A percentile compares a stretch with the other conserved stretches of the same genome.
phyloP scores from a whole-genome alignment of 176 grass and related monocot genomes.

The Oryza nivara region DNA sequence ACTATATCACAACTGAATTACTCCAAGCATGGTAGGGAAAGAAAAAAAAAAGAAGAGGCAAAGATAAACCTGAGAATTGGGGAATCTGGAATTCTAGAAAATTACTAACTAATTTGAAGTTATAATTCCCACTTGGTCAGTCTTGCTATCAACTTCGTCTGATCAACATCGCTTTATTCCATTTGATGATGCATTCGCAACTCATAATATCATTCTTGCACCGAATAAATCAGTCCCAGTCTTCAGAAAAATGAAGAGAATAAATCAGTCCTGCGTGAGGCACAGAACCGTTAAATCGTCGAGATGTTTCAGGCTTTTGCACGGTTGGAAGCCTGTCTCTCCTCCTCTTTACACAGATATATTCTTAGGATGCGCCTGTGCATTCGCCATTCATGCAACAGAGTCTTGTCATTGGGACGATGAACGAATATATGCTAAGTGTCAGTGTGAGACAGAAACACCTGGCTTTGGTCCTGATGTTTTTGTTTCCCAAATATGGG shows the following conservation, averaged over 20 bases:
- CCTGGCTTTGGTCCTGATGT: conserved; percentile 5
- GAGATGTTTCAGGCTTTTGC: conserved; percentile 28
- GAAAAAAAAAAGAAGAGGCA: neutral
- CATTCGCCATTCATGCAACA: conserved; percentile 29
- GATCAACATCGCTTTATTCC: conserved; percentile 14
- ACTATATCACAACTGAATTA: neutral
- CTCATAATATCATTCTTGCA: neutral
- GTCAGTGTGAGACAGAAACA: conserved; percentile 22
- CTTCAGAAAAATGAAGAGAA: conserved; percentile 8
- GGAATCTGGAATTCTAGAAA: neutral
- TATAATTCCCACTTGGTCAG: conserved; percentile 10
- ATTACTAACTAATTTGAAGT: neutral
- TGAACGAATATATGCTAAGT: conserved; percentile 35
- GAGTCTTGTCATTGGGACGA: neutral
- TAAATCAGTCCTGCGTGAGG: neutral
- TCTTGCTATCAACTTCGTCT: conserved; percentile 3
- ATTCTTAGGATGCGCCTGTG: conserved; percentile 13
- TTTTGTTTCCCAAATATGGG: conserved; percentile 36
- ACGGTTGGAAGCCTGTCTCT: conserved; percentile 19
- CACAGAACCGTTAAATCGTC: neutral
- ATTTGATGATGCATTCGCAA: neutral
- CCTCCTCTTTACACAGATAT: neutral
- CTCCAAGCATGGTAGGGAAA: neutral
- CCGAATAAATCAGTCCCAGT: conserved; percentile 3
- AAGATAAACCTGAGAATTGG: neutral